phyloP scores from a whole-genome alignment of 2,329 filamentous ascomycete species.

The Alternaria sp. region DNA sequence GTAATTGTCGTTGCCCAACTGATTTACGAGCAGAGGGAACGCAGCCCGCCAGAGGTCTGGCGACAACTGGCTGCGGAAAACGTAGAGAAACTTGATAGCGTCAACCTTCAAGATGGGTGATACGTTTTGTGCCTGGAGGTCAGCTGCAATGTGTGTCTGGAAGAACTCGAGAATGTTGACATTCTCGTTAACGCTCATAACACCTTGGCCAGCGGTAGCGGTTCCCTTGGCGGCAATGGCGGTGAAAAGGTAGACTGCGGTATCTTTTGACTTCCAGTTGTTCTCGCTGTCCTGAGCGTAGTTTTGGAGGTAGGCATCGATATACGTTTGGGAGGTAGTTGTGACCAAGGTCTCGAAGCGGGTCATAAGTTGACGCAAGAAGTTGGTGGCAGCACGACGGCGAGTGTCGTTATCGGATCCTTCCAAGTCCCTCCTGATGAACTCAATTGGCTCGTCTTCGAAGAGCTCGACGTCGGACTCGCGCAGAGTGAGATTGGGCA shows the following conservation, averaged over 20 bases:
- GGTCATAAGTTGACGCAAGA: conserved; percentile 86
- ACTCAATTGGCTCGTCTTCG: conserved; percentile 98
- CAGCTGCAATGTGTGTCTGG: conserved; percentile 88
- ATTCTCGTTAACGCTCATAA: conserved; percentile 81
- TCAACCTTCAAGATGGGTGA: conserved; percentile 94
- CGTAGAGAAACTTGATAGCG: conserved; percentile 97
- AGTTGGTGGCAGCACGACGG: conserved; percentile 91
- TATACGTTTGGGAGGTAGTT: conserved; percentile 84
- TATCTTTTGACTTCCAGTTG: conserved; percentile 98
- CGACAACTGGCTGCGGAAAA: conserved; percentile 92
- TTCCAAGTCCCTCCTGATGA: conserved; percentile 92
- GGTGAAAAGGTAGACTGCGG: conserved; percentile 94
- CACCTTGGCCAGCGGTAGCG: conserved; percentile 85
- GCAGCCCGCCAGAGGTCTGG: conserved; percentile 91
- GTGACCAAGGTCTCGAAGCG: conserved; percentile 89
- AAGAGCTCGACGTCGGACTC: conserved; percentile 96
- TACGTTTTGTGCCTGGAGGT: conserved; percentile 75
- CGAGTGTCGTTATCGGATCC: conserved; percentile 96
- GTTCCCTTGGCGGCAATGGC: conserved; percentile 92
- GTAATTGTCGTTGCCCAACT: conserved; percentile 88
- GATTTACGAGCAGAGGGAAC: conserved; percentile 88
- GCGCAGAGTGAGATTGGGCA: conserved; percentile 89
- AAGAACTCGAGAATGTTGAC: conserved; percentile 96
- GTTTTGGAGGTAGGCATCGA: conserved; percentile 79
- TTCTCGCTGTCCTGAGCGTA: conserved; percentile 70